These are phyloP conservation scores for Yarrowia porcina DNA, from an alignment of 805 yeast genomes.

Conservation along the genomic window DNA sequence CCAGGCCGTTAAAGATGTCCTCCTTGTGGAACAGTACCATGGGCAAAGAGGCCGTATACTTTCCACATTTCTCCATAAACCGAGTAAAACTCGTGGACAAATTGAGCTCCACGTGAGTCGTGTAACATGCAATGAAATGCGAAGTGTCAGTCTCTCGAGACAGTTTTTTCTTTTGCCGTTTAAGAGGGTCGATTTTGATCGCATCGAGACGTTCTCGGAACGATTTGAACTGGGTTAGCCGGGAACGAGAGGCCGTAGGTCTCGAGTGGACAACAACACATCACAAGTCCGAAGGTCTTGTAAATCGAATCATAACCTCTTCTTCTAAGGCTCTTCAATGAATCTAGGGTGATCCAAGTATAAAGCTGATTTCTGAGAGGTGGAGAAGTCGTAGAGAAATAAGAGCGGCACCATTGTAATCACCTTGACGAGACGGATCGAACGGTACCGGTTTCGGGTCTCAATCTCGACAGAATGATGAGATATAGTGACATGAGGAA, in stretches of 20 bases:
- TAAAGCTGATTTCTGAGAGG: too few species aligned
- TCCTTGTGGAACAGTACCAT: conserved; percentile 71
- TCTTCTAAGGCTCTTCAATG: too few species aligned
- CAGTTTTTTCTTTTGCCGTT: conserved; percentile 33
- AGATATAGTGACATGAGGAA: too few species aligned
- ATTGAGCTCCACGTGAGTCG: conserved; percentile 87
- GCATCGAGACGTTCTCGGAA: conserved; percentile 82
- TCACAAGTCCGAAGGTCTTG: too few species aligned
- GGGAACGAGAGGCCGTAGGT: neutral
- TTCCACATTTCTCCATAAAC: conserved; percentile 55
- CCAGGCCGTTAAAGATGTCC: conserved; percentile 54
- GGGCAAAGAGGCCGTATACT: conserved; percentile 65
- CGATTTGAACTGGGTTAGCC: conserved; percentile 35
- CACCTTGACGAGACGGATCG: too few species aligned
- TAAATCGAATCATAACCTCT: too few species aligned
- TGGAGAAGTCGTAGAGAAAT: too few species aligned
- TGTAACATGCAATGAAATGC: conserved; percentile 71
- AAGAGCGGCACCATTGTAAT: too few species aligned
- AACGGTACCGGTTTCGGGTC: too few species aligned
- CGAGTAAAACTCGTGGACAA: conserved; percentile 66
- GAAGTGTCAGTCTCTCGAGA: conserved; percentile 44
- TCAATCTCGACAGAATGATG: too few species aligned
- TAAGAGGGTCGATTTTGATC: conserved; percentile 72
- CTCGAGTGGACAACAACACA: neutral
- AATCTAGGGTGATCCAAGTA: too few species aligned